Percentiles rank a stretch among this genome's conserved stretches.
Conservation (phyloP, 257 asterid species). For the Solanum peruvianum region DNA sequence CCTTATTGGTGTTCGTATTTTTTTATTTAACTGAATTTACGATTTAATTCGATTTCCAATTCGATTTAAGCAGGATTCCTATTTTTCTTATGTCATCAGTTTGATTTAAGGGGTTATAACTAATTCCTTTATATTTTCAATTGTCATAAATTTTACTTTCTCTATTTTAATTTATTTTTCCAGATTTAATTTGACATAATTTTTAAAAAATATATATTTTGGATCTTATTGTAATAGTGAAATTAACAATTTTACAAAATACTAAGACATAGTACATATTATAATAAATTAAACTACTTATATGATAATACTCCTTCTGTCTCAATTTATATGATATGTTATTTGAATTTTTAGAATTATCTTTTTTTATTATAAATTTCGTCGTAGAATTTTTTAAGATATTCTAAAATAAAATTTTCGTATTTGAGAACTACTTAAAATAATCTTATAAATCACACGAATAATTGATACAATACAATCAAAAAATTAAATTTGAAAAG, state of each 20-base stretch:
- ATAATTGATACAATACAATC: background rate
- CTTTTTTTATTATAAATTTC: background rate
- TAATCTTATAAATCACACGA: background rate
- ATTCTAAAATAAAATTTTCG: background rate
- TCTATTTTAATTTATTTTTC: too few relatives aligned
- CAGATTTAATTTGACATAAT: background rate
- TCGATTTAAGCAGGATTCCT: background rate
- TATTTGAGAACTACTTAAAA: background rate
- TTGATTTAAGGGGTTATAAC: background rate
- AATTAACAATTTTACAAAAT: background rate
- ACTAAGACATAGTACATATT: background rate
- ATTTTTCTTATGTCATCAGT: background rate
- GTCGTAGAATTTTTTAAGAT: background rate
- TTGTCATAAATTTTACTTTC: background rate
- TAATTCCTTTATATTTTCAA: background rate
- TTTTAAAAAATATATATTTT: too few relatives aligned
- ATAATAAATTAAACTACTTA: background rate
- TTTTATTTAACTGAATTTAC: too few relatives aligned
- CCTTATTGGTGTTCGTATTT: too few relatives aligned
- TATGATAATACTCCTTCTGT: background rate
- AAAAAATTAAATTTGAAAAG: too few relatives aligned
- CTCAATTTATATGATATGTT: background rate
- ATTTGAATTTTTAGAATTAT: background rate
- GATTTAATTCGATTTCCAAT: accelerated
- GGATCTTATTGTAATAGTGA: background rate